These are phyloP conservation scores for Kwoniella dejecticola DNA, from an alignment of 768 basidiomycete species.

Conservation along the genomic window DNA sequence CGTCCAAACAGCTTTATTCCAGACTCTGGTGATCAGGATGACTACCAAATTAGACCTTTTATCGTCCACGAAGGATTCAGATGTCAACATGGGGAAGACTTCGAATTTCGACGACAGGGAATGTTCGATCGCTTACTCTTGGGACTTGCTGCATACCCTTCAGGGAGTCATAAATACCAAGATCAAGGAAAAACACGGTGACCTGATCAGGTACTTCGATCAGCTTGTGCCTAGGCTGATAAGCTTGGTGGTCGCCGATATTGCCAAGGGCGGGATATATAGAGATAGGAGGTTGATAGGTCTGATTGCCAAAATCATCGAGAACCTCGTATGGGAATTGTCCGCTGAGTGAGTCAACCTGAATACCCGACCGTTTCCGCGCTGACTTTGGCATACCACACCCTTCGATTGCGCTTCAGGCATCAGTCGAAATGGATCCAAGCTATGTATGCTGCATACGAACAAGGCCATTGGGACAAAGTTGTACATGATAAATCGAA, in stretches of 20 bases:
- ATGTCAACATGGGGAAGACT: constrained; percentile 16
- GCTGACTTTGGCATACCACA: too few species aligned
- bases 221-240: constrained; percentile 71
- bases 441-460: constrained; percentile 62
- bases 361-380: neutral
- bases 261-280: constrained; percentile 32
- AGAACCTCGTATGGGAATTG: constrained; percentile 67
- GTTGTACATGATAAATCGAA: constrained; percentile 66
- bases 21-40: constrained; percentile 75
- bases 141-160: constrained; percentile 75
- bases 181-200: constrained; percentile 63
- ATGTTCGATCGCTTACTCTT: constrained; percentile 76
- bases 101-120: constrained; percentile 50
- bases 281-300: constrained; percentile 64
- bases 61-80: constrained; percentile 38
- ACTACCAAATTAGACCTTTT: constrained; percentile 69
- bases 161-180: constrained; percentile 65
- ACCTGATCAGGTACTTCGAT: constrained; percentile 80
- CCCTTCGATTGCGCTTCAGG: too few species aligned
- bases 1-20: constrained; percentile 74
- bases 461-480: constrained; percentile 61
- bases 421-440: constrained; percentile 66
- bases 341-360: constrained; percentile 64
- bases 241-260: constrained; percentile 62
- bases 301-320: constrained; percentile 69